Conservation (phyloP, 2,329 filamentous ascomycete species). For the Mollisiaceae sp. region DNA sequence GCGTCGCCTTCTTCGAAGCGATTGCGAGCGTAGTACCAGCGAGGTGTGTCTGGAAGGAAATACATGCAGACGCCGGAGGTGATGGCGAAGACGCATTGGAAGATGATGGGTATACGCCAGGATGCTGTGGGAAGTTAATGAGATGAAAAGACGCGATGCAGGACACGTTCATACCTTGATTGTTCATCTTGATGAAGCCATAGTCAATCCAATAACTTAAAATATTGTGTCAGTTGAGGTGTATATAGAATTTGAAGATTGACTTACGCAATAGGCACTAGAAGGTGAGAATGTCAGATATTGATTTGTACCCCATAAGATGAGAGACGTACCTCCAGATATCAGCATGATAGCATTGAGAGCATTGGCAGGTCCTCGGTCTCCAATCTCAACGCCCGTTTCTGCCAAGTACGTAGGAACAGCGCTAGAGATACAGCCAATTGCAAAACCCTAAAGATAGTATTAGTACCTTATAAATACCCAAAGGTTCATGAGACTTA, state of each 20-base stretch:
- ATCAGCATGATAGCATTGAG: not conserved
- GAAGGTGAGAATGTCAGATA: not conserved
- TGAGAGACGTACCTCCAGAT: not conserved
- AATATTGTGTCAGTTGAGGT: not conserved
- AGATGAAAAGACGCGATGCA: not conserved
- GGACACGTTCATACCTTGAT: conserved; percentile 19
- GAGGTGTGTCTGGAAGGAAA: conserved; percentile 41
- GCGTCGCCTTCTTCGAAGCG: conserved; percentile 21
- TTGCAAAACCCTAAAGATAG: conserved; percentile 20
- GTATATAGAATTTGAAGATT: not conserved
- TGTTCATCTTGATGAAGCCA: conserved; percentile 31
- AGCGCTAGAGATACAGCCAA: conserved; percentile 38
- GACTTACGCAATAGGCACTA: conserved; percentile 1
- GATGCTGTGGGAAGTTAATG: not conserved
- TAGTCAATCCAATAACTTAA: conserved; percentile 29
- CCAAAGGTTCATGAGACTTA: not conserved
- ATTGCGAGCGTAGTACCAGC: conserved; percentile 42
- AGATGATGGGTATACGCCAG: conserved; percentile 41
- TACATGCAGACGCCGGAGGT: conserved; percentile 37
- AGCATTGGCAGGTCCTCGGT: conserved; percentile 39
- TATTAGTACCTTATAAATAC: conserved; percentile 19
- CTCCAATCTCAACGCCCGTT: conserved; percentile 31
- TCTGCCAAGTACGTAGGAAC: conserved; percentile 42
- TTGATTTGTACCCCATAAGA: not conserved
- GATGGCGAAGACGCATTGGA: conserved; percentile 42